Evolutionary conservation across 2,329 filamentous ascomycete species (phyloP).

Genomic region (Fusarium poae): DNA sequence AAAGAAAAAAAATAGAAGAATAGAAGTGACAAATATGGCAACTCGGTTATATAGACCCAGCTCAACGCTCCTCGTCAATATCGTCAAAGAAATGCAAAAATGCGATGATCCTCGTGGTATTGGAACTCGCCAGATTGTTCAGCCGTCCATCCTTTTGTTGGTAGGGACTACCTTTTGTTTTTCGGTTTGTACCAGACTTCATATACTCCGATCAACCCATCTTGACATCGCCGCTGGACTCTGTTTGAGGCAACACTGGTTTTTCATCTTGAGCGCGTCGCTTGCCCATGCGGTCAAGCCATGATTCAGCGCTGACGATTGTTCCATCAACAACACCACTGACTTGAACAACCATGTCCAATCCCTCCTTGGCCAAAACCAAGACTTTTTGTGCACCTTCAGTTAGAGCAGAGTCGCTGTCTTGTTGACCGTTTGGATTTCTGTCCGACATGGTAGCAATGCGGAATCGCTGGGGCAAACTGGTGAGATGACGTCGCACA

Average conservation of each 20-base stretch:
- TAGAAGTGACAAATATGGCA: conserved; percentile 2
- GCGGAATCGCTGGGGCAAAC: conserved; percentile 85
- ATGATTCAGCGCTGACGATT: conserved; percentile 89
- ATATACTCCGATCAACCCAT: conserved; percentile 42
- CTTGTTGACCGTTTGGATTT: conserved; percentile 47
- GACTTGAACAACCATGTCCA: conserved; percentile 95
- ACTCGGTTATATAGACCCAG: conserved; percentile 17
- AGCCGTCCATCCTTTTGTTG: conserved; percentile 8
- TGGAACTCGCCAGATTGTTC: conserved; percentile 23
- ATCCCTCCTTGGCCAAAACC: conserved; percentile 86
- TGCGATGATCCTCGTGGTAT: conserved; percentile 21
- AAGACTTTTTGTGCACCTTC: conserved; percentile 81
- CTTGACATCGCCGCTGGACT: conserved; percentile 49
- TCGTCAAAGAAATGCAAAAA: conserved; percentile 12
- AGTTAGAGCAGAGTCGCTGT: conserved; percentile 55
- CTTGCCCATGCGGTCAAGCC: conserved; percentile 82
- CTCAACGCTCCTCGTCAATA: conserved; percentile 18
- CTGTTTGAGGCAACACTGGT: conserved; percentile 41
- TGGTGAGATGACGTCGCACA: conserved; percentile 86
- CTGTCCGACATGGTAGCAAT: conserved; percentile 70
- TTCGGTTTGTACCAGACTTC: conserved; percentile 1
- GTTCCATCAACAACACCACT: conserved; percentile 90
- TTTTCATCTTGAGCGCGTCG: conserved; percentile 48
- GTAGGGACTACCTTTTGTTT: conserved; percentile 20
- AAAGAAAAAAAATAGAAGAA: conserved; percentile 1